Evolutionary conservation across 208 protist genomes (phyloP).

Genomic region (Strigomonas culicis): DNA sequence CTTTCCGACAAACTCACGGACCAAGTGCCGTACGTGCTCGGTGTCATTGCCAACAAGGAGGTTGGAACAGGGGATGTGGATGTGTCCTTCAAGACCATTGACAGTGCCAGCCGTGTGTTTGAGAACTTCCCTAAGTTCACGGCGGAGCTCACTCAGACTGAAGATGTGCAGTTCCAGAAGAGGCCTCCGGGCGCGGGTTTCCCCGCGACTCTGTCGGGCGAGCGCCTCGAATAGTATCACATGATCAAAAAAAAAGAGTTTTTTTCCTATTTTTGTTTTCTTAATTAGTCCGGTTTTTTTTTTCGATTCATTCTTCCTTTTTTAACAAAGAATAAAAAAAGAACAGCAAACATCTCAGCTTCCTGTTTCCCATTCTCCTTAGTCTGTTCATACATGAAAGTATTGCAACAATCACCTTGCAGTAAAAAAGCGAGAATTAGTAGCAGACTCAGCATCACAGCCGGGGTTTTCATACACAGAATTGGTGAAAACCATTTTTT

Average conservation of each 20-base stretch:
- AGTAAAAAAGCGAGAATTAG: too few relatives aligned
- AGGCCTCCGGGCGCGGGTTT: slow-evolving; percentile 39
- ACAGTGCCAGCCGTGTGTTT: slow-evolving; percentile 63
- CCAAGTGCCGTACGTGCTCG: slow-evolving; percentile 45
- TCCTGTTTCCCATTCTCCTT: background rate
- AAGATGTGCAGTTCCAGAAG: slow-evolving; percentile 40
- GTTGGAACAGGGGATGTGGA: slow-evolving; percentile 40
- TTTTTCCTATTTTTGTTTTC: too few relatives aligned
- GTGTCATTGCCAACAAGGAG: slow-evolving; percentile 32
- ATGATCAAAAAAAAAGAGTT: background rate
- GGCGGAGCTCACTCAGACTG: slow-evolving; percentile 31
- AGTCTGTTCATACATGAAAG: background rate
- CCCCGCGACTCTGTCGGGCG: slow-evolving; percentile 39
- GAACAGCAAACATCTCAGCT: too few relatives aligned
- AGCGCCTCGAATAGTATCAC: slow-evolving; percentile 6
- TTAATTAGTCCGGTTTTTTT: too few relatives aligned
- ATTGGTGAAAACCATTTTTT: too few relatives aligned
- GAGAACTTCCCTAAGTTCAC: slow-evolving; percentile 86
- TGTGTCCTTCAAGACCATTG: slow-evolving; percentile 56
- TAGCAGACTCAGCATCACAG: too few relatives aligned
- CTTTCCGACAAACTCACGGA: slow-evolving; percentile 37
- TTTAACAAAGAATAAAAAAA: too few relatives aligned
- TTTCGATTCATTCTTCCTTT: too few relatives aligned
- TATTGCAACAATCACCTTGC: too few relatives aligned
- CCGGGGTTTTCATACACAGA: too few relatives aligned